Conservation (phyloP, 2,329 filamentous ascomycete species). For the Arthrinium puccinioides region DNA sequence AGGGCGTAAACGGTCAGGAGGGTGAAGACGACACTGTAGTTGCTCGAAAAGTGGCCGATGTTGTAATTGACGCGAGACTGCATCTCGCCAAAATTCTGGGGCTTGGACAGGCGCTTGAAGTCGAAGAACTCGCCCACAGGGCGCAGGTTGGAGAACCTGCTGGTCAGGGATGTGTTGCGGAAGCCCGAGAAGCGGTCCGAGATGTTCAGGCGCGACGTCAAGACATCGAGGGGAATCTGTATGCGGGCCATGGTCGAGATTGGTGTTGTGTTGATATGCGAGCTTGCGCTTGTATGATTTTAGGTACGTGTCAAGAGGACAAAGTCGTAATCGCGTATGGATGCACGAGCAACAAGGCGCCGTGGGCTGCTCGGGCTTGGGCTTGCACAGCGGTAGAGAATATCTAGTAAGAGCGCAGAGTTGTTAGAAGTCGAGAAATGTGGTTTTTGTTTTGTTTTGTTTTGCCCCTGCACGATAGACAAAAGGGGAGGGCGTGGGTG, state of each 20-base stretch:
- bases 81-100: conserved; percentile 80
- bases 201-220: conserved; percentile 87
- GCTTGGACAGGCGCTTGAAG: conserved; percentile 92
- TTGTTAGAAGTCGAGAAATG: too few species aligned
- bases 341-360: too few species aligned
- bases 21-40: conserved; percentile 88
- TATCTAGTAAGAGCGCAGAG: too few species aligned
- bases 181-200: conserved; percentile 78
- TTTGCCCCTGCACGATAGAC: too few species aligned
- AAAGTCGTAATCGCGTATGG: too few species aligned
- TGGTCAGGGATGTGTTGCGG: conserved; percentile 68
- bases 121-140: conserved; percentile 93
- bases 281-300: too few species aligned
- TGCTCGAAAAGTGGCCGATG: conserved; percentile 93
- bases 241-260: conserved; percentile 66
- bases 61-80: conserved; percentile 97
- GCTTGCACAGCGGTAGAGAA: too few species aligned
- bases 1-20: conserved; percentile 96
- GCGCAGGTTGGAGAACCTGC: conserved; percentile 86
- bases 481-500: too few species aligned
- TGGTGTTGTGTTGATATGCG: too few species aligned
- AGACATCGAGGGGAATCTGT: conserved; percentile 82
- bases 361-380: too few species aligned
- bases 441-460: too few species aligned
- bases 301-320: too few species aligned